These are phyloP conservation scores for Limtongozyma cylindracea DNA, from an alignment of 805 yeast genomes.

Conservation along the genomic window DNA sequence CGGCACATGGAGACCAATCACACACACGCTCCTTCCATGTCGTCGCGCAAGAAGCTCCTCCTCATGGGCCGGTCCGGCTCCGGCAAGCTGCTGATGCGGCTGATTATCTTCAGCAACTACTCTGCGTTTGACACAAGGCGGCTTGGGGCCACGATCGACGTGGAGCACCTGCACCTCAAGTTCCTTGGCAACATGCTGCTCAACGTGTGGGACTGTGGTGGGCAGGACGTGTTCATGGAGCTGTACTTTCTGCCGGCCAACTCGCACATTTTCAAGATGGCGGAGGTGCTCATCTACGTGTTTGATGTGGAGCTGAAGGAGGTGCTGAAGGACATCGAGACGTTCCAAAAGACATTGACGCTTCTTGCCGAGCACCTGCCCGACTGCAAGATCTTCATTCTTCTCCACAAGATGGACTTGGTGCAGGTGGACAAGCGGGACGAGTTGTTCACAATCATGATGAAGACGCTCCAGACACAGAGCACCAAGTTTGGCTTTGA, in stretches of 20 bases:
- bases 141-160: slow-evolving; percentile 92
- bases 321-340: slow-evolving; percentile 80
- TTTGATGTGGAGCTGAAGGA: slow-evolving; percentile 90
- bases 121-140: slow-evolving; percentile 92
- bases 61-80: slow-evolving; percentile 83
- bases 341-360: slow-evolving; percentile 61
- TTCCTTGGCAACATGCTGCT: slow-evolving; percentile 89
- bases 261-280: slow-evolving; percentile 85
- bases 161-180: slow-evolving; percentile 87
- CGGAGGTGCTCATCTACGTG: slow-evolving; percentile 85
- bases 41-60: slow-evolving; percentile 13
- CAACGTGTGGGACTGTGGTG: slow-evolving; percentile 96
- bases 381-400: slow-evolving; percentile 71
- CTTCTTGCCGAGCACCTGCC: slow-evolving; percentile 73
- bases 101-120: slow-evolving; percentile 85
- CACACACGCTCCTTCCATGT: slow-evolving; percentile 2
- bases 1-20: too few species aligned
- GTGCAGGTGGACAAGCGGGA: slow-evolving; percentile 71
- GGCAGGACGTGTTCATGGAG: slow-evolving; percentile 92
- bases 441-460: slow-evolving; percentile 64
- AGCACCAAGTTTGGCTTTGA: slow-evolving; percentile 41
- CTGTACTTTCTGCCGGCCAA: slow-evolving; percentile 73
- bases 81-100: slow-evolving; percentile 93
- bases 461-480: slow-evolving; percentile 54
- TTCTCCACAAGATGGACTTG: slow-evolving; percentile 89